Evolutionary conservation across 2,329 filamentous ascomycete species (phyloP), one percentile per base, ranked within the genome.

Genomic region (Talaromyces sp.): DNA sequence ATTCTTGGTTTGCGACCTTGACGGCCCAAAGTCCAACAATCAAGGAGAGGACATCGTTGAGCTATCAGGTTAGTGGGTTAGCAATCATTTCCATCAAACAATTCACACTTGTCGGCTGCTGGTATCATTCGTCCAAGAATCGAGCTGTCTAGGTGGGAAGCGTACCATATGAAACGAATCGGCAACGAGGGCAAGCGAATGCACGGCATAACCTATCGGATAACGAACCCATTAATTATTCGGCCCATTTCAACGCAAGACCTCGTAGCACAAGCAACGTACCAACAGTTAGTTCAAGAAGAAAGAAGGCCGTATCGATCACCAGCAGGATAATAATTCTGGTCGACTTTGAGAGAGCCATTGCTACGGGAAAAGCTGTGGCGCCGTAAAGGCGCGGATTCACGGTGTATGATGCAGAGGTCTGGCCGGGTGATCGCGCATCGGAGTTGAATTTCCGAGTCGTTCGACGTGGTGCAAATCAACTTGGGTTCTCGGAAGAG

Each of bases 161-260:
- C 83, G 69, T 73, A 92, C 90, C 95, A 99, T 99, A 79, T 99
- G 95, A 77, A 99, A 99, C 64, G 95, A 92, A 80, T 99, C 95
- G 60, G 95, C 95, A 73, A 96, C 92, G 64, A 99, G 84, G 40
- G 95, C 95, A 69, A 99, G 85, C 18, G 95, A 98, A 73, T 93
- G 89, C 65, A 96, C 92, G 66, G 88, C 81, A 81, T 96, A 91
- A 65, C 95, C 83, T 84, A 66, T 44, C 28, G 18, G 31, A 52
- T 21, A 33, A 28, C 48, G 14, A 33, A 18, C 28, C 28, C 31
- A 23, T 54, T 37, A 37, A 37, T 6, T 5, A 21, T 35, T n/a
- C 48, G n/a, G 46, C 7, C 21, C 23, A n/a, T 54, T 16, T 21
- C 31, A 33, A 3, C 3, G 2, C 9, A 21, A 35, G 2, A 37